Evolutionary conservation across 208 protist species (phyloP), one percentile per base, ranked within the genome.

Genomic region (Acanthamoeba healyi): DNA sequence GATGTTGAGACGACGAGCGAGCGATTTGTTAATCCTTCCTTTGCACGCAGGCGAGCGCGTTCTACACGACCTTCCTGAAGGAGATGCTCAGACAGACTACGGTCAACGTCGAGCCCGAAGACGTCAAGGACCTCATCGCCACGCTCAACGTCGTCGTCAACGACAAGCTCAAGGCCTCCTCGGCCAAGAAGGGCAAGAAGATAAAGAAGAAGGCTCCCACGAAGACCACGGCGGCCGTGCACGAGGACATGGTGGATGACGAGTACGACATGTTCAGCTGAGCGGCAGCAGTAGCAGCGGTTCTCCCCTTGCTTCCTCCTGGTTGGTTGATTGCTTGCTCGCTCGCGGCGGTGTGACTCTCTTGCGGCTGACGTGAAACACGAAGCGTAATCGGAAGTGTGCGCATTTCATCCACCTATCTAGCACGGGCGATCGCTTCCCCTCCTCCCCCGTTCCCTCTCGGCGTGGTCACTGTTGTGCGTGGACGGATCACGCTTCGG

Each of bases 161-260:
- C 81, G 81, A 88, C 38, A 88, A 88, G 51, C 24, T 88, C 81
- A 88, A 88, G 49, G 81, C 81, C 26, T 38, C 49, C 40, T 88
- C 81, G 49, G 51, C 81, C 81, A 88, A 88, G 51, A 88, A 88
- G 81, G 51, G 51, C 81, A 88, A 88, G 51, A 88, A 88, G 51
- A n/a, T 10, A 9, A 88, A 88, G 81, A 88, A 88, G 81, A 88
- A 88, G 51, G 81, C 81, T 9, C 81, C 81, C 42, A 40, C 81
- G 34, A 63, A 54, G 49, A 88, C 42, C 42, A 63, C 49, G 29
- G 81, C 81, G 6, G 81, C 81, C 42, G 81, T 44, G 7, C 38
- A 63, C 81, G 81, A 88, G 49, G 81, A 88, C 49, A 88, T 88
- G 42, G 81, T 88, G 5, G 81, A 88, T 15, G 81, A 88, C 81